Conservation (phyloP, 2,329 filamentous ascomycete species). For the Trichoderma koningiopsis region DNA sequence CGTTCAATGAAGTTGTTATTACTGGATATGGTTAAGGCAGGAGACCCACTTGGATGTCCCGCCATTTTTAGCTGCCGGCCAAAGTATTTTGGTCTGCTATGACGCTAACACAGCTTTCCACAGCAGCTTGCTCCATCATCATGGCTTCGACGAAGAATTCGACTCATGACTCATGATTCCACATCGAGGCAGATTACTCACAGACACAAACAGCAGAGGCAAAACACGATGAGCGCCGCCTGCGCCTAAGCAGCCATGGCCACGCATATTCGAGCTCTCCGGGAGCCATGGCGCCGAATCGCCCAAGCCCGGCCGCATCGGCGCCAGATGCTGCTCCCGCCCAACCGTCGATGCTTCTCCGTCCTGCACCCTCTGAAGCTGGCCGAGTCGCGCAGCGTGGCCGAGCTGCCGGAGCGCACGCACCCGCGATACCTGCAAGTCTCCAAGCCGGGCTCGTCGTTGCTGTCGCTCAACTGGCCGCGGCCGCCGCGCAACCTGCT, state of each 20-base stretch:
- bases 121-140: slow-evolving; percentile 11
- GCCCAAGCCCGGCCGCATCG: slow-evolving; percentile 20
- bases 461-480: slow-evolving; percentile 58
- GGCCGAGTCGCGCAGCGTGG: slow-evolving; percentile 37
- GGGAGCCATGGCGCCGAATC: slow-evolving; percentile 22
- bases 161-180: neutral
- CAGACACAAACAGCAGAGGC: neutral
- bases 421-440: slow-evolving; percentile 42
- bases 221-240: slow-evolving; percentile 20
- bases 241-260: slow-evolving; percentile 21
- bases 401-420: slow-evolving; percentile 40
- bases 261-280: slow-evolving; percentile 16
- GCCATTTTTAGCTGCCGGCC: neutral
- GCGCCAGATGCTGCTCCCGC: neutral
- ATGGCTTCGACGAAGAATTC: neutral
- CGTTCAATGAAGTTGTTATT: neutral
- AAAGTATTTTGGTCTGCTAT: neutral
- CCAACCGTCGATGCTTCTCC: slow-evolving; percentile 49
- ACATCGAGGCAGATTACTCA: neutral
- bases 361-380: slow-evolving; percentile 46
- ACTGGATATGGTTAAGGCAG: neutral
- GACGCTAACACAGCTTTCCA: slow-evolving; percentile 7
- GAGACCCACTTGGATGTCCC: neutral
- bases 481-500: slow-evolving; percentile 59
- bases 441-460: slow-evolving; percentile 52